These are phyloP conservation scores for Russula compacta DNA, from an alignment of 768 basidiomycete genomes.

Conservation along the genomic window DNA sequence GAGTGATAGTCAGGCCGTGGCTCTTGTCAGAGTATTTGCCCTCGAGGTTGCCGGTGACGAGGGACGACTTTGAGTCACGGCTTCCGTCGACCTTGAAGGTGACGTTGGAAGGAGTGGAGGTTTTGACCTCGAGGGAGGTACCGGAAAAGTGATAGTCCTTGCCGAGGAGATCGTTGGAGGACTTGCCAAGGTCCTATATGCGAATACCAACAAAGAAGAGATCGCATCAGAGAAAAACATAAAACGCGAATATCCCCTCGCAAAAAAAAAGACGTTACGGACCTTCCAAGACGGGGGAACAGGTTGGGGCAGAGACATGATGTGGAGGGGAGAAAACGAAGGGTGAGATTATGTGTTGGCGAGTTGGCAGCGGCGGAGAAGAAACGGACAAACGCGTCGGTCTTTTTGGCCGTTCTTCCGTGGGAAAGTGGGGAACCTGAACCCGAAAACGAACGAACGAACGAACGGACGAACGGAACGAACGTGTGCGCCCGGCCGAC, in stretches of 20 bases:
- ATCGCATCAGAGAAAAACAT: neutral
- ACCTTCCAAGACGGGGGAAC: slow-evolving; percentile 98
- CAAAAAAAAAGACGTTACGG: slow-evolving; percentile 14
- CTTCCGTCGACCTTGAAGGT: slow-evolving; percentile 87
- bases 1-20: slow-evolving; percentile 90
- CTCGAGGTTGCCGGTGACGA: slow-evolving; percentile 88
- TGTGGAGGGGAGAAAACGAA: neutral
- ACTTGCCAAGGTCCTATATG: slow-evolving; percentile 87
- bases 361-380: slow-evolving; percentile 24
- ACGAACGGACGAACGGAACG: neutral
- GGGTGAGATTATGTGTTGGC: slow-evolving; percentile 21
- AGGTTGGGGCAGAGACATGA: slow-evolving; percentile 91
- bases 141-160: slow-evolving; percentile 86
- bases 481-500: neutral
- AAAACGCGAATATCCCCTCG: neutral
- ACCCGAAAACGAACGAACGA: neutral
- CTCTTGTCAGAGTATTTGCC: slow-evolving; percentile 86
- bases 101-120: slow-evolving; percentile 79
- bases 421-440: neutral
- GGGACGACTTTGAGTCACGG: slow-evolving; percentile 63
- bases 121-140: slow-evolving; percentile 75
- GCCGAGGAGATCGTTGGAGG: slow-evolving; percentile 85
- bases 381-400: slow-evolving; percentile 6
- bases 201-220: neutral
- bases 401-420: neutral